Evolutionary conservation across 2,329 filamentous ascomycete species (phyloP), one percentile per base, ranked within the genome.

Genomic region (Colletotrichum graminicola): DNA sequence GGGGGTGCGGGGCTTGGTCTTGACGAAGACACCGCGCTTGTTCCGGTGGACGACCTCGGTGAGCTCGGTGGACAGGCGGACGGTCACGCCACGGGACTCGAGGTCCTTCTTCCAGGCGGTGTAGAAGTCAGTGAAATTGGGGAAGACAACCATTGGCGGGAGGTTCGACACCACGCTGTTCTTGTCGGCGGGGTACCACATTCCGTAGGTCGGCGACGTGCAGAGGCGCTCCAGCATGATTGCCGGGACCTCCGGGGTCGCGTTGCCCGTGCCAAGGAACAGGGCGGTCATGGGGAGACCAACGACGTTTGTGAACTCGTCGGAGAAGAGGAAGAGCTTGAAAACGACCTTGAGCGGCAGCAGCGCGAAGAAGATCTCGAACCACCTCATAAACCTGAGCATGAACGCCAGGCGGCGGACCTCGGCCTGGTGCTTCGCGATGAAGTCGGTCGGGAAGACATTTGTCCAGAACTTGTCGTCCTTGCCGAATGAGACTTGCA

Each of bases 211-310:
- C 83, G 3, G 85, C 84, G 70, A 87, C 82, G 74, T 87, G 68
- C 87, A 88, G 0, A 89, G 76, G 5, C 86, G 79, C 76, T 89
- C 87, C 4, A 93, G 80, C 49, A 93, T 88, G 39, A 91, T 90
- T 62, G 86, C 86, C 0, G 91, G 88, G 0, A 93, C 90, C 74
- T 93, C 89, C 0, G 90, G 88, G 0, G 91, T 91, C 73, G 91
- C 89, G 72, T 93, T 93, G 2, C 91, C 90, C 0, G 91, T 93
- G 0, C 91, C 91, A 0, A 93, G 82, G 76, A 93, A 93, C 7
- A 82, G 75, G 1, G 80, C 80, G 3, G 80, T 81, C 80, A 82
- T 82, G 8, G 80, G 80, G 0, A 93, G 81, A 0, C 91, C 91
- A 34, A 92, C 85, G 79, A 93, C 88, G 75, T 92, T 90, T 23